Percentiles rank a stretch among this genome's conserved stretches.
Conservation (phyloP, 2,329 filamentous ascomycete species). For the Hymenoscyphus fructigenus region DNA sequence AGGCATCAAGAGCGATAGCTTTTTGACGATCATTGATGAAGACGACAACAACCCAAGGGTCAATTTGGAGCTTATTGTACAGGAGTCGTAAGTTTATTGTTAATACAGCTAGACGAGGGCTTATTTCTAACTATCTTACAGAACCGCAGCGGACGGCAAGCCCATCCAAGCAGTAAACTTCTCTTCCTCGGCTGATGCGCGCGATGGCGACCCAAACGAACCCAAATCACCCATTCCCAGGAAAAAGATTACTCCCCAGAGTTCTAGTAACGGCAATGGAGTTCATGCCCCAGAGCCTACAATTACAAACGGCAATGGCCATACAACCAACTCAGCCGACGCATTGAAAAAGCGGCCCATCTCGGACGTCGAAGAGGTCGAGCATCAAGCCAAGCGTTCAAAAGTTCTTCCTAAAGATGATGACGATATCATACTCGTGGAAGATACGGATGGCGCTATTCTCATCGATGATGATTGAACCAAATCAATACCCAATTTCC, state of each 20-base stretch:
- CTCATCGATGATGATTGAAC: conserved; percentile 63
- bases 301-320: conserved; percentile 20
- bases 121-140: conserved; percentile 23
- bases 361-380: conserved; percentile 25
- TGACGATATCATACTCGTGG: conserved; percentile 35
- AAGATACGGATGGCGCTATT: conserved; percentile 58
- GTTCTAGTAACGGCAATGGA: conserved; percentile 27
- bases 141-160: conserved; percentile 45
- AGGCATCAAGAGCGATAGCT: conserved; percentile 70
- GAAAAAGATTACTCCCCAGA: conserved; percentile 22
- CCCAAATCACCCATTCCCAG: conserved; percentile 30
- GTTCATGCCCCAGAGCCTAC: conserved; percentile 7
- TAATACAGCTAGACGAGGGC: neutral
- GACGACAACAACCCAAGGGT: conserved; percentile 73
- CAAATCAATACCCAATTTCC: neutral
- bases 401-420: conserved; percentile 38
- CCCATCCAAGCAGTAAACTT: conserved; percentile 48
- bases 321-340: conserved; percentile 8
- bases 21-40: conserved; percentile 81
- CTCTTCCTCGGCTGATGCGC: neutral
- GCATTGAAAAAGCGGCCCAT: conserved; percentile 37
- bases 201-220: conserved; percentile 15
- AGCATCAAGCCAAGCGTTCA: conserved; percentile 30
- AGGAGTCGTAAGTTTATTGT: conserved; percentile 57
- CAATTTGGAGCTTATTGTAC: conserved; percentile 73